phyloP scores from a whole-genome alignment of 371 early-diverging fungal genomes.

The Dichotomocladium elegans region DNA sequence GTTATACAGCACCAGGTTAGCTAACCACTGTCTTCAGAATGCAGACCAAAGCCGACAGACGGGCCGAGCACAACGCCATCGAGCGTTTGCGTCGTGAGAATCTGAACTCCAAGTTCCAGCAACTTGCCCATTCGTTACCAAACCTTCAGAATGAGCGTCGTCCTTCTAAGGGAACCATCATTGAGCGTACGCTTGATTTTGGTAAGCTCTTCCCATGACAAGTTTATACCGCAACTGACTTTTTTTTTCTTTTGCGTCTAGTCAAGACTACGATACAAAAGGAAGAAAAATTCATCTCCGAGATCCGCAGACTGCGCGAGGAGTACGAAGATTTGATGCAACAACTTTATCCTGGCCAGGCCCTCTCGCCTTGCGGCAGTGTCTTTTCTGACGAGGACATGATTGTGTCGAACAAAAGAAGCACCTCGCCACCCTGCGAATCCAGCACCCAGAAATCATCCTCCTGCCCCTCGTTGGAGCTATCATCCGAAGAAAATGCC shows the following conservation, averaged over 20 bases:
- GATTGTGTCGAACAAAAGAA: neutral
- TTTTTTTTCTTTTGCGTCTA: neutral
- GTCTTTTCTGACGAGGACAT: neutral
- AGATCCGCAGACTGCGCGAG: conserved; percentile 30
- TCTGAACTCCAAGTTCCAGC: conserved; percentile 69
- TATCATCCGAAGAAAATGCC: neutral
- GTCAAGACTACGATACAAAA: conserved; percentile 31
- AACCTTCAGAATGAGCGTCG: conserved; percentile 64
- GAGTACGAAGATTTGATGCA: conserved; percentile 24
- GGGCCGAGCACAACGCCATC: conserved; percentile 75
- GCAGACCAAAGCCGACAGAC: conserved; percentile 55
- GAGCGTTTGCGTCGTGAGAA: conserved; percentile 74
- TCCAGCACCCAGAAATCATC: conserved; percentile 1
- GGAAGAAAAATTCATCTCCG: conserved; percentile 30
- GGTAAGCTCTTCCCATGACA: conserved; percentile 15
- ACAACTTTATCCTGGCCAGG: conserved; percentile 11
- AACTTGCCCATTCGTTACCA: conserved; percentile 66
- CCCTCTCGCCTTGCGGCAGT: neutral
- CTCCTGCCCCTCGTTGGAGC: conserved; percentile 5
- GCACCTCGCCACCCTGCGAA: neutral
- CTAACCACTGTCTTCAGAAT: conserved; percentile 2
- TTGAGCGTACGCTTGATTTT: conserved; percentile 62
- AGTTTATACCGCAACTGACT: too few species aligned
- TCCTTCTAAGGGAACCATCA: conserved; percentile 72
- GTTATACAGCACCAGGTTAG: neutral